These are phyloP conservation scores for Chlamydomonas reinhardtii DNA, from an alignment of 163 green algal genomes.

Conservation along the genomic window DNA sequence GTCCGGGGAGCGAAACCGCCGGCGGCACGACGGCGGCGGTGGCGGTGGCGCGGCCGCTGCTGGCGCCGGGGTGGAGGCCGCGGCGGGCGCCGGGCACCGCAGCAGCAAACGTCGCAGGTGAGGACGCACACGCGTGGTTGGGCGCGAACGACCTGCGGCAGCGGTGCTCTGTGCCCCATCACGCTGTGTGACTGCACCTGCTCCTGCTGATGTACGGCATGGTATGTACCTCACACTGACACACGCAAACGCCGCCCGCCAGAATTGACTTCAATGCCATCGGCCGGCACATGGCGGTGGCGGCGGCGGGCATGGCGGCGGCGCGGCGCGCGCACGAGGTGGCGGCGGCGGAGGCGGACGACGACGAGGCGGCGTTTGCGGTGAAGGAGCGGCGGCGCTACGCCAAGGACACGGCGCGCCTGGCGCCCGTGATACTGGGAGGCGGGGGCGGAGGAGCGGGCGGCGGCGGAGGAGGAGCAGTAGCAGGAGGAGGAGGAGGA, in stretches of 20 bases:
- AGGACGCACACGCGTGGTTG: too few species aligned
- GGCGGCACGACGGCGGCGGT: not conserved
- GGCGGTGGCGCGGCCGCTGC: not conserved
- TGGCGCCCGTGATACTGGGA: constrained; percentile 61
- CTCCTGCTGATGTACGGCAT: too few species aligned
- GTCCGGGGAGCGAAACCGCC: not conserved
- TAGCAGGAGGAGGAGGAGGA: not conserved
- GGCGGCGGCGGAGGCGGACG: constrained; percentile 51
- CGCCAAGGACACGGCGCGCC: constrained; percentile 59
- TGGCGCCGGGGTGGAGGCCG: not conserved
- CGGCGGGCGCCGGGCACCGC: not conserved
- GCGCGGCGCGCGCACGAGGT: not conserved
- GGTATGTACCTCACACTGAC: too few species aligned
- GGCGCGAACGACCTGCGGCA: too few species aligned
- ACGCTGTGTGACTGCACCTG: too few species aligned
- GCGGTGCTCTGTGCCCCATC: too few species aligned
- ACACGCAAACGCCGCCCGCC: too few species aligned
- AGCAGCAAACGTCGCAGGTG: constrained; percentile 10
- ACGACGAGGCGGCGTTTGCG: constrained; percentile 81
- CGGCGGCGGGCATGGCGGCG: not conserved
- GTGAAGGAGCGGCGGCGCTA: constrained; percentile 67
- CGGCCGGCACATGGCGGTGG: not conserved
- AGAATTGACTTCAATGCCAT: constrained; percentile 21
- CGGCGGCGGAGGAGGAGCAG: too few species aligned
- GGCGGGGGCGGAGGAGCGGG: constrained; percentile 13